Percentiles rank a stretch among this genome's conserved stretches.
Evolutionary conservation across 345 rosid genomes (phyloP).

Genomic region (Iberis pinnata): DNA sequence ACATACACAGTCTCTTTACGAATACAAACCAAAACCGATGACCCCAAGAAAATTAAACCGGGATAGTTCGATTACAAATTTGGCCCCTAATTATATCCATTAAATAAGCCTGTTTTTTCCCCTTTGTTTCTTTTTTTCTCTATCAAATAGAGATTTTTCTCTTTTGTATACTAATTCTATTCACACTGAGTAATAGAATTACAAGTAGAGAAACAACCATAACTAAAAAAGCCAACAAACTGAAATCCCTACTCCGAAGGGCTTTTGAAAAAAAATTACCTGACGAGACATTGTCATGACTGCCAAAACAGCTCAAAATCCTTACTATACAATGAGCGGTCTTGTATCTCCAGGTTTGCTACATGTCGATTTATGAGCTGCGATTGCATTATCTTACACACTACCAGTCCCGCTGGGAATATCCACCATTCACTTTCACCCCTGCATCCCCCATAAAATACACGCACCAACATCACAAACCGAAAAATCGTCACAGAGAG

Average conservation of each 20-base stretch:
- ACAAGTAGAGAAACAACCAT: constrained; percentile 18
- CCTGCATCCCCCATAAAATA: constrained; percentile 47
- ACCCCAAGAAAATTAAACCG: constrained; percentile 10
- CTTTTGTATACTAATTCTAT: constrained; percentile 27
- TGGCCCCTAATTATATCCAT: constrained; percentile 17
- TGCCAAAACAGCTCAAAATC: constrained; percentile 92
- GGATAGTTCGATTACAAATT: constrained; percentile 15
- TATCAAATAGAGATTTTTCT: constrained; percentile 23
- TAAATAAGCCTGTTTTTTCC: no score
- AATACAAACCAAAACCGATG: constrained; percentile 11
- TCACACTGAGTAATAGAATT: constrained; percentile 31
- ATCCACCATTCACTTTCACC: constrained; percentile 99
- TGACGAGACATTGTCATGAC: constrained; percentile 44
- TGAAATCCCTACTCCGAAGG: constrained; percentile 13
- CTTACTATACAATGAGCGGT: constrained; percentile 89
- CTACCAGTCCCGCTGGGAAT: constrained; percentile 82
- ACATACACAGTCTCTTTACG: constrained; percentile 21
- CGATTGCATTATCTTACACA: constrained; percentile 82
- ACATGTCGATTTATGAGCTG: constrained; percentile 93
- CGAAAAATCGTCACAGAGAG: not conserved
- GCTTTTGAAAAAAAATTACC: constrained; percentile 12
- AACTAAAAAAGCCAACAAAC: not conserved
- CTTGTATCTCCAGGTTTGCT: constrained; percentile 97
- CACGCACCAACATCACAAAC: not conserved
- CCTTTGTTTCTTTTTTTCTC: constrained; percentile 8